Evolutionary conservation across 352 stramenopile species (phyloP).

Genomic region (Sclerospora graminicola): DNA sequence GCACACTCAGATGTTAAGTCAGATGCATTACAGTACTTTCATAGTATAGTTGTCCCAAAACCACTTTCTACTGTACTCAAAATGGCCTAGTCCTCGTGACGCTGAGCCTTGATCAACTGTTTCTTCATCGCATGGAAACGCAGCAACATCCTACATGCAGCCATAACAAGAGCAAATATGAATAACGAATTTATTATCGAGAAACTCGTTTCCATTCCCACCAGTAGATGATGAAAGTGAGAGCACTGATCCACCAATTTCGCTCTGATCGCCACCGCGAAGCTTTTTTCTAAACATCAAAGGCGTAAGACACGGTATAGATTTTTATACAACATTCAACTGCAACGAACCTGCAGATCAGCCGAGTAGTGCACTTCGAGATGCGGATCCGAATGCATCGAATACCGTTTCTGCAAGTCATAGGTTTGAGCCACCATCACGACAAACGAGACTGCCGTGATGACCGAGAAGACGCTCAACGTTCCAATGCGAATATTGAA

Average conservation of each 20-base stretch:
- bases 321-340: background rate
- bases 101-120: constrained; percentile 51
- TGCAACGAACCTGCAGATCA: constrained; percentile 43
- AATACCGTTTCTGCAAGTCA: constrained; percentile 74
- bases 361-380: constrained; percentile 52
- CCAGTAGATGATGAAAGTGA: constrained; percentile 83
- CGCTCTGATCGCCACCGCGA: constrained; percentile 63
- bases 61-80: no score
- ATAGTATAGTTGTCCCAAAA: no score
- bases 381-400: constrained; percentile 14
- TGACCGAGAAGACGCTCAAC: constrained; percentile 62
- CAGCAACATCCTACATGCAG: constrained; percentile 50
- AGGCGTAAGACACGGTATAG: no score
- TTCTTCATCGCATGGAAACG: constrained; percentile 79
- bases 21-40: no score
- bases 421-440: constrained; percentile 59
- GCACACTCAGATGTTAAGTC: no score
- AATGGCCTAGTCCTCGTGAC: constrained; percentile 41
- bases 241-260: constrained; percentile 82
- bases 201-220: constrained; percentile 6
- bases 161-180: constrained; percentile 2
- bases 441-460: constrained; percentile 65
- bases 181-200: background rate
- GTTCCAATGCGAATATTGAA: constrained; percentile 70
- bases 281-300: constrained; percentile 43